These are phyloP conservation scores for Paramecium octaurelia DNA, from an alignment of 73 alveolate species.

Conservation along the genomic window DNA sequence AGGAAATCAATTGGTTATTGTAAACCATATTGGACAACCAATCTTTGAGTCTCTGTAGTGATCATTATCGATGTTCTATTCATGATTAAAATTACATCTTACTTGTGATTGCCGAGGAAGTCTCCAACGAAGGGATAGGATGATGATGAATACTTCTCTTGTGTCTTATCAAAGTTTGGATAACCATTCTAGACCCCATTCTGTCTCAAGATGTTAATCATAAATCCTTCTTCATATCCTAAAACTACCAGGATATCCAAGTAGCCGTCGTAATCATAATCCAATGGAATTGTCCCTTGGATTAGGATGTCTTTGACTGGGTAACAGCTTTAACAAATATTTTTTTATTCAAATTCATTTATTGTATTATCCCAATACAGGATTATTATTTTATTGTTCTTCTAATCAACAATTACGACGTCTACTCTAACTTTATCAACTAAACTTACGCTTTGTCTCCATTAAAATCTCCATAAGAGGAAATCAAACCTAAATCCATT, in stretches of 20 bases:
- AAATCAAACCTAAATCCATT: neutral
- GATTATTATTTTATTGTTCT: neutral
- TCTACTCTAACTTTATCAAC: conserved; percentile 1
- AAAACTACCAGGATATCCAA: neutral
- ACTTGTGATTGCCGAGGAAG: conserved; percentile 24
- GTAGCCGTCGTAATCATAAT: conserved; percentile 39
- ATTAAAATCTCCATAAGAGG: conserved; percentile 38
- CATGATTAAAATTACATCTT: neutral
- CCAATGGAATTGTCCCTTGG: neutral
- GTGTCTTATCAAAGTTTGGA: neutral
- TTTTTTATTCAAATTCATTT: neutral
- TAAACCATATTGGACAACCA: neutral
- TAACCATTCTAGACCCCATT: neutral
- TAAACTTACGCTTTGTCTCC: conserved; percentile 47
- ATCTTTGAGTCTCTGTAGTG: neutral
- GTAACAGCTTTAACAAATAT: conserved; percentile 2
- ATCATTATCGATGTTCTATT: conserved; percentile 19
- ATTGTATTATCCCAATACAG: conserved; percentile 15
- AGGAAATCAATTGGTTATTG: neutral
- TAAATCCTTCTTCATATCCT: neutral
- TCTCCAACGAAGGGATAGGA: conserved; percentile 35
- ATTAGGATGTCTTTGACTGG: neutral
- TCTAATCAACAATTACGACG: neutral
- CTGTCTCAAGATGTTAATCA: neutral
- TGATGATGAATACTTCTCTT: neutral